Base-by-base conservation (phyloP, 257 asterid genomes). In the Jasminum sambac region DNA sequence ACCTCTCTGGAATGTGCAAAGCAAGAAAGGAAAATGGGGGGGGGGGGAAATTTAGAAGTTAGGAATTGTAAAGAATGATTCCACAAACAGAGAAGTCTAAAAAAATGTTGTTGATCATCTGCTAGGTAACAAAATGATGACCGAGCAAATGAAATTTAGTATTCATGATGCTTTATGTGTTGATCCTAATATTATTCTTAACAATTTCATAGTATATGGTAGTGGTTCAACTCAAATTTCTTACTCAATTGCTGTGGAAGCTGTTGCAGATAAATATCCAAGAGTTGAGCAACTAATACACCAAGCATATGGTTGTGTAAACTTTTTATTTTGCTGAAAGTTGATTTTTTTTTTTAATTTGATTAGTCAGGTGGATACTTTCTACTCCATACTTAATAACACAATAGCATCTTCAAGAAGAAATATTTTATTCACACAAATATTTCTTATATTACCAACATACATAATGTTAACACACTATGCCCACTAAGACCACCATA, bases 151-250 rank as follows among this genome's bases (percentile, higher is more conserved):
- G 37, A 94, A 90, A 63, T 97, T 97, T 68, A 94, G 98, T 76
- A n/a, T 94, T 78, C 98, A 94, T 43, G 98, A 94, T 68, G 98
- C 98, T 48, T 63, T 94, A 52, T 94, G 97, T 37, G 98, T 94
- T 67, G 96, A 97, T 44, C 83, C 97, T 57, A 94, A 94, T 82
- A 92, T 94, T 48, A 89, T 94, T 72, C 98, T 91, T 63, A 90
- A 94, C 83, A 89, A 94, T 58, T 94, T 97, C 63, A 90, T 94
- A 16, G 98, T 94, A 6, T 94, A 94, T 78, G 98, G 98, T 72
- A 97, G 98, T 77, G 98, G 98, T 26, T 89, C 98, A 72, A 96
- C 97, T 64, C 97, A 94, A 82, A 87, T 94, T 66, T 79, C 98
- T 60, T 90, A 96, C 83, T 90, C 96, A 73, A 81, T 90, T 65